Base-by-base conservation (phyloP, 331 rosid species). In the Telfairia occidentalis region DNA sequence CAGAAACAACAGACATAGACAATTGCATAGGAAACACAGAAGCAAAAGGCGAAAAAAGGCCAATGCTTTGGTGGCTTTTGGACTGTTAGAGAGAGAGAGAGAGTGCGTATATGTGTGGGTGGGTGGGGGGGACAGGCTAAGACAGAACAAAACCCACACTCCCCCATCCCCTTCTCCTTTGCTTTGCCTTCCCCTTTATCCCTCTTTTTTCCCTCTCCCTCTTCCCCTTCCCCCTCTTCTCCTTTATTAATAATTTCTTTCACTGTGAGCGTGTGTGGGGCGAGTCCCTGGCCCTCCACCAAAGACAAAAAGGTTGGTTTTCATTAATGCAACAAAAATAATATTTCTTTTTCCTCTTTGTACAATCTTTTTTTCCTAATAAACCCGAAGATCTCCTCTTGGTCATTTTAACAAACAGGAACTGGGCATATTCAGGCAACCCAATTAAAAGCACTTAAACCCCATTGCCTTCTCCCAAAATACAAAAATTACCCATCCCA, bases 91-190 rank as follows among this genome's bases (percentile, higher is more conserved):
- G 86, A 83, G 72, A 70, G 88, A 74, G 76, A 49, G n/a, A 7
- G 88, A 67, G 81, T 82, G 59, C 71, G 75, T 67, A 26, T 72
- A 23, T 18, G 75, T 28, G 77, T 28, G 77, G 57, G 80, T 82
- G 93, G 89, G 96, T 84, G 97, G 90, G 84, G 97, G 87, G 96
- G 92, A 89, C 92, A 88, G 80, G 85, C 84, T 46, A 83, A 79
- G 89, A 83, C 89, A 86, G 90, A 84, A 86, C 90, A 87, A 80
- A 86, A 86, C 91, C 89, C 89, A 82, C 95, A 76, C 92, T 78
- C 80, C 77, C 90, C 90, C 79, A 73, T 74, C 60, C 80, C 48
- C 76, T 80, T 82, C 83, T 69, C 80, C 71, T 64, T 70, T 76
- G 74, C 77, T 76, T 64, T 76, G 79, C 77, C 71, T 79, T 61